phyloP scores from a whole-genome alignment of 1,284 basidiomycete species.

The Tylopilus sp. region DNA sequence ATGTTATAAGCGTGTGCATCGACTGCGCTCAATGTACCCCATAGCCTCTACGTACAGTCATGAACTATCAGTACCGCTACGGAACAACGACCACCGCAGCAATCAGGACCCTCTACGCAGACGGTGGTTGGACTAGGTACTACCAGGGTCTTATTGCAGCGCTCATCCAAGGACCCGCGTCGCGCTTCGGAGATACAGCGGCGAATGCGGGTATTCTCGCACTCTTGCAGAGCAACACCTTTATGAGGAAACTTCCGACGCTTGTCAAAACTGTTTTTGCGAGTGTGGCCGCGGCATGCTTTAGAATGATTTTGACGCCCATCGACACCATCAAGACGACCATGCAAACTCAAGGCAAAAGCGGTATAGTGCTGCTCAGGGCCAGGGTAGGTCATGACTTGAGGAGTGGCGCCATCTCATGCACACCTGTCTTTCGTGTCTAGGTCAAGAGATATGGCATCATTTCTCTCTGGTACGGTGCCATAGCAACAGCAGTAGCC shows the following conservation, averaged over 20 bases:
- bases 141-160: constrained; percentile 85
- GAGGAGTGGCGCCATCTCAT: background rate
- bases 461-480: constrained; percentile 84
- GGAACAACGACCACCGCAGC: constrained; percentile 76
- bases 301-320: constrained; percentile 85
- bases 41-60: constrained; percentile 79
- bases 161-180: constrained; percentile 77
- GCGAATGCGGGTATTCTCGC: constrained; percentile 83
- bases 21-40: constrained; percentile 18
- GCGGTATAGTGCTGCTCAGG: constrained; percentile 68
- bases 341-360: constrained; percentile 83
- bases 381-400: constrained; percentile 56
- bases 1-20: constrained; percentile 20
- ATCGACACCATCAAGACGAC: constrained; percentile 93
- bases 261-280: constrained; percentile 76
- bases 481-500: constrained; percentile 85
- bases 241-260: constrained; percentile 66
- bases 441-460: constrained; percentile 78
- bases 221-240: constrained; percentile 71
- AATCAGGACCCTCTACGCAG: constrained; percentile 69
- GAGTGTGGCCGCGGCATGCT: constrained; percentile 71
- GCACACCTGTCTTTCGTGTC: constrained; percentile 2
- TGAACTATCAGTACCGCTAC: constrained; percentile 91
- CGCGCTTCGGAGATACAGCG: constrained; percentile 89
- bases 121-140: constrained; percentile 81